Percentiles rank a stretch among this genome's conserved stretches.
phyloP scores from a whole-genome alignment of 2,329 filamentous ascomycete species.

The Leptoxyphium fumago region DNA sequence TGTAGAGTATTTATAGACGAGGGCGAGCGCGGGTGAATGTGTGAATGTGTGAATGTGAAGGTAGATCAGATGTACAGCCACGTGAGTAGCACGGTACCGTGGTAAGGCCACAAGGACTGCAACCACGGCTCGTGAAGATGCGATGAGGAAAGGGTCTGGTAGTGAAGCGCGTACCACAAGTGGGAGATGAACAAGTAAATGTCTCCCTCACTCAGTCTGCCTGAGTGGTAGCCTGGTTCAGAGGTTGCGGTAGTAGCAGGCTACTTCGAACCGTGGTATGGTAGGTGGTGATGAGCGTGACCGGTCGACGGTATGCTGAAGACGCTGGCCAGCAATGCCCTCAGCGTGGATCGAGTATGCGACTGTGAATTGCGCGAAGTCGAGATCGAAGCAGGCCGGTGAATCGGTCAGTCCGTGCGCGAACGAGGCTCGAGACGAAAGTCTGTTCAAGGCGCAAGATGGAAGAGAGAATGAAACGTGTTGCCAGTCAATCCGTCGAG shows the following conservation, averaged over 20 bases:
- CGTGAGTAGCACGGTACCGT: background rate
- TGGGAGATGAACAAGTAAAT: constrained; percentile 12
- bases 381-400: background rate
- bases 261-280: no score
- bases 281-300: background rate
- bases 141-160: background rate
- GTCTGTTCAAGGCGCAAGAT: no score
- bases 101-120: background rate
- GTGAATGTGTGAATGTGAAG: no score
- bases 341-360: background rate
- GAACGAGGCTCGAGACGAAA: background rate
- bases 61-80: background rate
- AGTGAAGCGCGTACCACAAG: constrained; percentile 6
- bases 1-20: background rate
- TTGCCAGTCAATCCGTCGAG: background rate
- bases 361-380: background rate
- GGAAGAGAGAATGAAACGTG: background rate
- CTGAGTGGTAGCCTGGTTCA: constrained; percentile 1
- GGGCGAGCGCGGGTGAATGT: background rate
- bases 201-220: constrained; percentile 11
- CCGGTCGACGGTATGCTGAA: background rate
- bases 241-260: no score
- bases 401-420: background rate
- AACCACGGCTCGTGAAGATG: background rate
- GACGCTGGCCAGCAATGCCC: constrained; percentile 1